Conservation (phyloP, 257 asterid genomes). For the Solanum medicagineum region DNA sequence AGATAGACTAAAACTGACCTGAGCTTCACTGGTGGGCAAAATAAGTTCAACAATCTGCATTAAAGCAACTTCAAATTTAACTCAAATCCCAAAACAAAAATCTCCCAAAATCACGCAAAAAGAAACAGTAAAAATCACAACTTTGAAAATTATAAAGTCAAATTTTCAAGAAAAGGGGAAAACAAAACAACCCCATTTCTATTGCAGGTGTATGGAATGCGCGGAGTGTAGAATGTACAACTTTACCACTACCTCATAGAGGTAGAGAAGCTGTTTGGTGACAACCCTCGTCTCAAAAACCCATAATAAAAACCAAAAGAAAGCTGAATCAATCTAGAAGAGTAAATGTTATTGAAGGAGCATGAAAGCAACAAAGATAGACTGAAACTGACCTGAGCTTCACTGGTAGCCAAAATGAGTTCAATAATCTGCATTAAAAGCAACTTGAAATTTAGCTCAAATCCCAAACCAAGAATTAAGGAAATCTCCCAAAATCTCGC, state of each 20-base stretch:
- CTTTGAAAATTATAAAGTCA: not conserved
- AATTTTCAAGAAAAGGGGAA: not conserved
- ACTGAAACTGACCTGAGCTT: not conserved
- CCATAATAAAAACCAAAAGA: not conserved
- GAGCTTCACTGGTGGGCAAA: not conserved
- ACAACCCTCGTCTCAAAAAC: too few species aligned
- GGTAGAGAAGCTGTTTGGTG: too few species aligned
- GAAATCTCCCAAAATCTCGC: not conserved
- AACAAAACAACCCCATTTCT: not conserved
- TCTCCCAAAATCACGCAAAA: not conserved
- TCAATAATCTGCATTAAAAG: not conserved
- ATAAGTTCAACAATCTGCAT: not conserved
- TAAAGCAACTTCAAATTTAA: not conserved
- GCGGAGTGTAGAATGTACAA: too few species aligned
- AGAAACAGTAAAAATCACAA: not conserved
- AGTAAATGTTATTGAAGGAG: not conserved
- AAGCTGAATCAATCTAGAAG: not conserved
- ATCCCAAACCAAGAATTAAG: not conserved
- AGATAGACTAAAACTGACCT: not conserved
- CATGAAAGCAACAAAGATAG: not conserved
- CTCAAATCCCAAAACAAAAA: not conserved
- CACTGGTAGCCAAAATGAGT: not conserved
- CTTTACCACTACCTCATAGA: too few species aligned
- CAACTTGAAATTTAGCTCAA: not conserved
- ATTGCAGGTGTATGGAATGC: not conserved